Percentiles rank a stretch among this genome's conserved stretches.
Evolutionary conservation across 768 basidiomycete species (phyloP).

Genomic region (Mycena epipterygia): DNA sequence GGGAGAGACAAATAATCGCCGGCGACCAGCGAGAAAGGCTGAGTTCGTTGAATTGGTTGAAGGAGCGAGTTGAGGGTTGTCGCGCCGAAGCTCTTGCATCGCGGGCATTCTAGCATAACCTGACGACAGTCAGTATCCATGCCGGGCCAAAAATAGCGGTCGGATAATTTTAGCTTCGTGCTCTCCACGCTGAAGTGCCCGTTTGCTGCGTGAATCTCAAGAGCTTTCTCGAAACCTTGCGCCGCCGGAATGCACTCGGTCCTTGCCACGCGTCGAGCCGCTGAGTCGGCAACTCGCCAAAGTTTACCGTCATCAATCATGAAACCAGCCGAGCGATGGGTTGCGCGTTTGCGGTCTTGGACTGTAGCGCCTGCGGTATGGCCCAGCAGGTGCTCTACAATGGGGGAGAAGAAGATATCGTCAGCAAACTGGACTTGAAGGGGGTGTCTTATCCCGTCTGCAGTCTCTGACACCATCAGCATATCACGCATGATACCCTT

Average conservation of each 20-base stretch:
- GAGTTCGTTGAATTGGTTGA: conserved; percentile 43
- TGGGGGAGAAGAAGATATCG: conserved; percentile 27
- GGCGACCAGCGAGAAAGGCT: conserved; percentile 46
- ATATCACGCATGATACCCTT: conserved; percentile 20
- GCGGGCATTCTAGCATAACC: conserved; percentile 39
- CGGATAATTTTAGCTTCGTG: conserved; percentile 38
- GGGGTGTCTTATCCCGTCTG: not conserved
- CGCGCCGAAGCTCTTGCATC: conserved; percentile 47
- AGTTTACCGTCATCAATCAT: conserved; percentile 10
- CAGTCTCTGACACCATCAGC: not conserved
- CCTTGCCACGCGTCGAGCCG: conserved; percentile 11
- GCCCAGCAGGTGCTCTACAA: conserved; percentile 20
- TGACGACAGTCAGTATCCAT: too few relatives aligned
- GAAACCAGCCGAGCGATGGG: conserved; percentile 16
- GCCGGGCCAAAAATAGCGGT: conserved; percentile 20
- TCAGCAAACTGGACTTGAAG: conserved; percentile 31
- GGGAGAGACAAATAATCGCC: conserved; percentile 47
- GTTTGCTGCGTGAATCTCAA: conserved; percentile 22
- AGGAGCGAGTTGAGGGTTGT: too few relatives aligned
- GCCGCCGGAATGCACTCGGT: conserved; percentile 27
- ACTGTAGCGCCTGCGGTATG: conserved; percentile 28
- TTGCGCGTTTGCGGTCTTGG: conserved; percentile 6
- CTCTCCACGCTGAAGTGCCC: conserved; percentile 43
- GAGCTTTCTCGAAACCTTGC: conserved; percentile 11
- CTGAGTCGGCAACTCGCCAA: conserved; percentile 25